Conservation (phyloP, 768 basidiomycete species). For the Termitomyces sp. region DNA sequence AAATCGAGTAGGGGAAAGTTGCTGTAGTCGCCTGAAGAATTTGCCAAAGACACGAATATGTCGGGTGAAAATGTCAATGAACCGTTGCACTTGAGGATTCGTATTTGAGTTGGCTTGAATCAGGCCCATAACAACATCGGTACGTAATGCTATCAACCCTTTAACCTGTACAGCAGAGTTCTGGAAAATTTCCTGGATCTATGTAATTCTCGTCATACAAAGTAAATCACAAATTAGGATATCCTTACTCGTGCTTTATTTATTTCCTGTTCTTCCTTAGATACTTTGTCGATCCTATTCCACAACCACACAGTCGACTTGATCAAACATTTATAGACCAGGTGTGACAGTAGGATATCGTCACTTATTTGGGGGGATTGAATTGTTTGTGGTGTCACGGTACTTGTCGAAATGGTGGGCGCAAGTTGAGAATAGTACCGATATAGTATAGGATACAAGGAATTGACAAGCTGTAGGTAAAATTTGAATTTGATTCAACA, state of each 20-base stretch:
- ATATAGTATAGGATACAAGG: conserved; percentile 50
- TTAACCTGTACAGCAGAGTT: conserved; percentile 53
- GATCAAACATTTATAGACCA: conserved; percentile 69
- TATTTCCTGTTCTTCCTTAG: conserved; percentile 35
- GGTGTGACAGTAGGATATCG: conserved; percentile 50
- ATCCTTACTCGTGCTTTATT: conserved; percentile 50
- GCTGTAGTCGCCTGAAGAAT: conserved; percentile 72
- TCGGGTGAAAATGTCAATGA: conserved; percentile 55
- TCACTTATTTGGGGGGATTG: conserved; percentile 29
- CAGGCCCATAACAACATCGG: conserved; percentile 41
- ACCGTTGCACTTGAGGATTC: conserved; percentile 33
- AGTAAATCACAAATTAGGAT: background rate
- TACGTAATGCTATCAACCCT: conserved; percentile 52
- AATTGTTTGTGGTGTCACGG: conserved; percentile 39
- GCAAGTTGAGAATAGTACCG: conserved; percentile 57
- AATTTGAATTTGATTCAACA: background rate
- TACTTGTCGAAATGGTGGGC: conserved; percentile 29
- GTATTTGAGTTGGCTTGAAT: conserved; percentile 18
- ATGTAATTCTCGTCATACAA: background rate
- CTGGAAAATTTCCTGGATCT: conserved; percentile 63
- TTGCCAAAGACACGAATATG: conserved; percentile 75
- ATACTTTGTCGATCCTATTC: conserved; percentile 40
- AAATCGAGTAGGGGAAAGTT: conserved; percentile 54
- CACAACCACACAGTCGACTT: conserved; percentile 74
- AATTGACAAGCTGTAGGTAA: conserved; percentile 38